Evolutionary conservation across 352 stramenopile species (phyloP), one percentile per base, ranked within the genome.

Genomic region (Globisporangium nagaii): DNA sequence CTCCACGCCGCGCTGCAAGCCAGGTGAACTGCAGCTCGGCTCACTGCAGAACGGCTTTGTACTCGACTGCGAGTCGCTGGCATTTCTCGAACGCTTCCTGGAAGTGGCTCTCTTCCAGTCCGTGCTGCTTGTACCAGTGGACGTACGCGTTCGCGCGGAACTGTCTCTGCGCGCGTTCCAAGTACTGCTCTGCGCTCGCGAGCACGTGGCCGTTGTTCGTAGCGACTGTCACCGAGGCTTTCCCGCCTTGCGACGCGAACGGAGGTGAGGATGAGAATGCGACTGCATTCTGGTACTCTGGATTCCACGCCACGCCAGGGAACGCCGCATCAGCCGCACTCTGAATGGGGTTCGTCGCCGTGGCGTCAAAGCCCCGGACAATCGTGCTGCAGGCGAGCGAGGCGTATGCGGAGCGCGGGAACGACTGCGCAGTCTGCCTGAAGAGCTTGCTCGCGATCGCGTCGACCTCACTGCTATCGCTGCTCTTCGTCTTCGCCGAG

Each of bases 71-170:
- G 4, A 78, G 65, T 17, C 53, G 44, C 11, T 44, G 35, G 31
- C 50, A 63, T n/a, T 62, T 46, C 24, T 74, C 60, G 31, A 78
- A 75, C 3, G 63, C 69, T 10, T 54, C 32, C 11, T 65, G 43
- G 43, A 78, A 78, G 25, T 78, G 51, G 17, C 32, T 41, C 25
- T 78, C 60, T 44, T 78, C 69, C 8, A 78, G 58, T 34, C 69
- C 69, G 44, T 78, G 60, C 35, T 78, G 65, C 36, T 65, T 68
- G 45, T 73, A 79, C 69, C 69, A 79, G 52, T 79, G 69, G 0
- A 60, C 57, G 49, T 79, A 79, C n/a, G 69, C 69, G 1, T 57
- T 45, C 0, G 66, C 69, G 17, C 62, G 30, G 34, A 71, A 75
- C 58, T 79, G 69, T 3, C 44, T 55, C n/a, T 53, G 60, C 7